Evolutionary conservation across 768 basidiomycete species (phyloP), one percentile per base, ranked within the genome.

Genomic region (Mycena latifolia): DNA sequence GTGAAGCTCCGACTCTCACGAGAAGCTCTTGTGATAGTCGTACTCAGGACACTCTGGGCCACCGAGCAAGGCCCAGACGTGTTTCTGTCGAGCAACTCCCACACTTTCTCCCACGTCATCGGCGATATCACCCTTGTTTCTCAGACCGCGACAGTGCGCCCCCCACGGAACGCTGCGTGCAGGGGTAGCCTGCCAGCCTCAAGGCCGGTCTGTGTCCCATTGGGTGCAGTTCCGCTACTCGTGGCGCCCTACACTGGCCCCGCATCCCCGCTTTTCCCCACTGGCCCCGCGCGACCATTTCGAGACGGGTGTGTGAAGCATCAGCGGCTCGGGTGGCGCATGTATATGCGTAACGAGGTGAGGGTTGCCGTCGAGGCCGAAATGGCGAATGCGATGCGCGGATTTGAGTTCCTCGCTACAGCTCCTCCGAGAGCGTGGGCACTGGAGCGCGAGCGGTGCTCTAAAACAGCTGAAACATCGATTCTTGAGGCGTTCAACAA

Each of bases 101-200:
- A 18, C 33, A 4, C 17, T 17, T 55, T 55, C 54, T 50, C 48
- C 39, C 54, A 55, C 54, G 54, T 55, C 54, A 43, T 55, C 56
- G 56, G 46, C 46, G 33, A 37, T 58, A 58, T 58, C 56, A 45
- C 29, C n/a, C 27, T 25, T 56, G 12, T 45, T 48, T 35, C 56
- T 47, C 55, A 45, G 41, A 46, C 5, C 22, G 5, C 6, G 27
- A 27, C 35, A n/a, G 17, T 12, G 41, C 39, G 39, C 39, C 29
- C 41, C 22, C 46, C 56, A 58, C 45, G 46, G 45, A 7, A 24
- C 46, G 55, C 39, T n/a, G n/a, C n/a, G n/a, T 45, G 41, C 11
- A 45, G 55, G 8, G 31, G 11, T 11, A 5, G 11, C 6, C 31
- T 24, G 46, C 46, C 28, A 18, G 48, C 28, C 17, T 29, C 17